These are phyloP conservation scores for Euphorbia corollata DNA, from an alignment of 441 rosid genomes.

Conservation along the genomic window DNA sequence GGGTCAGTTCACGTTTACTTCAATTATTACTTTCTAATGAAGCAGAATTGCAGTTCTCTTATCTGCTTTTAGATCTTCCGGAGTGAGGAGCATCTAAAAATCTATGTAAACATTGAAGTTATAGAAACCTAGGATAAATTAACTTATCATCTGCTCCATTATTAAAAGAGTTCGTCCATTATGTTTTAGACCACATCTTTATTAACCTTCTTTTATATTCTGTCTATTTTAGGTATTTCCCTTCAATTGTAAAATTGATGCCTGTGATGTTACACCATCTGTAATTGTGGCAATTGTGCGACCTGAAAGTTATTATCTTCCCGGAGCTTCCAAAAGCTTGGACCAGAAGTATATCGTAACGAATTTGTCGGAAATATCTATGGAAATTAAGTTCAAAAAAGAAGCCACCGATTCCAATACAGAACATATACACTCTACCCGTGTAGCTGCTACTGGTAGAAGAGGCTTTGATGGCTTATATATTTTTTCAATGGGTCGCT, in stretches of 20 bases:
- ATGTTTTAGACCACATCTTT: not conserved
- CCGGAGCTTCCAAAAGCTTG: constrained; percentile 32
- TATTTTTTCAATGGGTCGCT: constrained; percentile 35
- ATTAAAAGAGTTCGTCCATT: not conserved
- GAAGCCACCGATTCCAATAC: constrained; percentile 13
- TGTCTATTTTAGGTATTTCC: constrained; percentile 44
- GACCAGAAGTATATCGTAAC: constrained; percentile 51
- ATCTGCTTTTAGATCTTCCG: not conserved
- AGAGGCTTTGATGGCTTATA: constrained; percentile 52
- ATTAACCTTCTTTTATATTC: not conserved
- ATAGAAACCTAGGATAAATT: not conserved
- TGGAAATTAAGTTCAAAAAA: constrained; percentile 34
- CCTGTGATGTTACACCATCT: constrained; percentile 42
- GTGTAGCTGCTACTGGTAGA: constrained; percentile 29
- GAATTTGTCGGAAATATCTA: constrained; percentile 35
- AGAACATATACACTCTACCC: constrained; percentile 21
- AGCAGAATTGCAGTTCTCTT: not conserved
- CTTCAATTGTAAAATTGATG: constrained; percentile 25
- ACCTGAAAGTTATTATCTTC: constrained; percentile 39
- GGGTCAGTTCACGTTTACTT: constrained; percentile 39
- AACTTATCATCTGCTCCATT: not conserved
- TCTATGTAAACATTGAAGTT: constrained; percentile 6
- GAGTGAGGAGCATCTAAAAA: not conserved
- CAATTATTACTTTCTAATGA: not conserved
- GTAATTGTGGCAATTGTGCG: constrained; percentile 71